Evolutionary conservation across 345 rosid species (phyloP).

Genomic region (Passiflora organensis): DNA sequence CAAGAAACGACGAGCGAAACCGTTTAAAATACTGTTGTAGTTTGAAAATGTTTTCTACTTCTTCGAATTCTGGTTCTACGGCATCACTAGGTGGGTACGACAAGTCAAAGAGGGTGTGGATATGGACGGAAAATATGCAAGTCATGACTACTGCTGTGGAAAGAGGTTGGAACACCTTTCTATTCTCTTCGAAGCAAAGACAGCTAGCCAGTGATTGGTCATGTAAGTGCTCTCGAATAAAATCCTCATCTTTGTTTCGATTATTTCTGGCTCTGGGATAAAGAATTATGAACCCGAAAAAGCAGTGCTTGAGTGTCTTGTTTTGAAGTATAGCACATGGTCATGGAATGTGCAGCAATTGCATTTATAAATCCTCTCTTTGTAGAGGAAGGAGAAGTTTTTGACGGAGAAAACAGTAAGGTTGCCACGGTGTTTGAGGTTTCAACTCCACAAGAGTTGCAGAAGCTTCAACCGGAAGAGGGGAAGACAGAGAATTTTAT

Average conservation of each 20-base stretch:
- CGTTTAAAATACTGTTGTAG: constrained; percentile 7
- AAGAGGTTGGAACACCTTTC: constrained; percentile 87
- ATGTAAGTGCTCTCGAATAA: constrained; percentile 28
- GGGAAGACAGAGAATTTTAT: constrained; percentile 43
- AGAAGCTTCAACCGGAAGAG: constrained; percentile 46
- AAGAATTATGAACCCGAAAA: not conserved
- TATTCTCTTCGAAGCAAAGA: constrained; percentile 40
- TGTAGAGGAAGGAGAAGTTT: constrained; percentile 42
- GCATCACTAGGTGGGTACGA: constrained; percentile 24
- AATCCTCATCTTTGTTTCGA: not conserved
- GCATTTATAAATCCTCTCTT: constrained; percentile 60
- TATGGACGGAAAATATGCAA: constrained; percentile 68
- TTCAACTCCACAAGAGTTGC: constrained; percentile 56
- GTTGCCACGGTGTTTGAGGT: constrained; percentile 51
- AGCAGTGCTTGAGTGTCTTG: not conserved
- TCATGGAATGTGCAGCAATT: constrained; percentile 42
- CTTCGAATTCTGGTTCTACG: constrained; percentile 7
- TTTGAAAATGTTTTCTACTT: constrained; percentile 28
- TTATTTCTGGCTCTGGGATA: not conserved
- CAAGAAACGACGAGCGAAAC: not conserved
- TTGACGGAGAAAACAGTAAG: constrained; percentile 34
- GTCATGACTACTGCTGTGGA: constrained; percentile 82
- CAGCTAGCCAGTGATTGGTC: constrained; percentile 74
- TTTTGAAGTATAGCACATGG: not conserved
- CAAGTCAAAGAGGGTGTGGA: constrained; percentile 62